Conservation (phyloP, 305 asterid species). For the Ajuga reptans region DNA sequence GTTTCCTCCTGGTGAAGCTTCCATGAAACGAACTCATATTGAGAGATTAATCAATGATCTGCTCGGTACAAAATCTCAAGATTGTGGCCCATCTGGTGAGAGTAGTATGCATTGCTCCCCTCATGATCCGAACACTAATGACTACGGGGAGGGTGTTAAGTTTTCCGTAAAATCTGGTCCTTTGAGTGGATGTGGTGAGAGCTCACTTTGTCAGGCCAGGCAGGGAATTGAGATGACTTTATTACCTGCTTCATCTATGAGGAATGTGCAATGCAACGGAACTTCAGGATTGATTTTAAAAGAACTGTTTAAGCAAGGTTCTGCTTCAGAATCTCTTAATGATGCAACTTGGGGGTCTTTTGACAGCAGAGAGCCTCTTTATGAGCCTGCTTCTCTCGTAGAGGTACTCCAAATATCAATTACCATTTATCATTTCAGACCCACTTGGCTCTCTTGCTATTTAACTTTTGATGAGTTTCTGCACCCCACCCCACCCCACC, state of each 20-base stretch:
- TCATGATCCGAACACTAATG: constrained; percentile 19
- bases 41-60: constrained; percentile 62
- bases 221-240: constrained; percentile 54
- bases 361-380: constrained; percentile 34
- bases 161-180: constrained; percentile 31
- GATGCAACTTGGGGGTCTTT: constrained; percentile 40
- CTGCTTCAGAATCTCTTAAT: constrained; percentile 37
- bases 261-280: constrained; percentile 32
- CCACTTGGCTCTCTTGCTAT: not conserved
- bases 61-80: constrained; percentile 40
- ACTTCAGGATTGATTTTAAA: constrained; percentile 41
- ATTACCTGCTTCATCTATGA: constrained; percentile 40
- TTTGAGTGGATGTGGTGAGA: constrained; percentile 32
- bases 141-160: constrained; percentile 35
- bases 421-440: constrained; percentile 9
- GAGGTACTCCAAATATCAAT: constrained; percentile 43
- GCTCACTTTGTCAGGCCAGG: constrained; percentile 32
- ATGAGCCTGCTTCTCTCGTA: constrained; percentile 36
- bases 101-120: constrained; percentile 29
- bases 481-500: not conserved
- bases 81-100: constrained; percentile 38
- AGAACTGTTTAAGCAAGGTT: constrained; percentile 47
- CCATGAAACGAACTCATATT: constrained; percentile 58
- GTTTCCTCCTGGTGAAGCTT: constrained; percentile 84
- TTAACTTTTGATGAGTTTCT: not conserved